A percentile compares a stretch with the other conserved stretches of the same genome.
These are phyloP conservation scores for Penicillium digitatum DNA, from an alignment of 2,329 filamentous ascomycete genomes.

Conservation along the genomic window DNA sequence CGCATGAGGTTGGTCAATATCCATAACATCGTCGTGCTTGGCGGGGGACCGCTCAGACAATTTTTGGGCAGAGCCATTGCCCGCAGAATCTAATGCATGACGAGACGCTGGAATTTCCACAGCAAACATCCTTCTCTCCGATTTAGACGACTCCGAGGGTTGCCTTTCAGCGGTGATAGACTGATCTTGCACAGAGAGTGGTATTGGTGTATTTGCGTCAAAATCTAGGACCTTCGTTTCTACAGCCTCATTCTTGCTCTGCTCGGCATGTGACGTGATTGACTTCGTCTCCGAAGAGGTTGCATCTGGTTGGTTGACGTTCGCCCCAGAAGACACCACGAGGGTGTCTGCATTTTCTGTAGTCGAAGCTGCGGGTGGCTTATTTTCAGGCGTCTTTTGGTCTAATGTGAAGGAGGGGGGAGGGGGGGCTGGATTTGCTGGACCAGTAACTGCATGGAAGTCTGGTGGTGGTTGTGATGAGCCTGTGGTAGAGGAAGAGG, in stretches of 20 bases:
- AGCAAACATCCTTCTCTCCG: background rate
- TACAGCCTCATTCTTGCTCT: background rate
- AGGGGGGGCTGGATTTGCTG: background rate
- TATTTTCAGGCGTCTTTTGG: background rate
- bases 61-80: background rate
- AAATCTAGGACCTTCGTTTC: background rate
- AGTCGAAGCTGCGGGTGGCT: background rate
- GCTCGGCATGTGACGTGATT: background rate
- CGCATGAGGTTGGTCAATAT: conserved; percentile 14
- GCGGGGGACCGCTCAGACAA: background rate
- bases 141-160: background rate
- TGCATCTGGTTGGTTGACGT: background rate
- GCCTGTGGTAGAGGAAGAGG: background rate
- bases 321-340: background rate
- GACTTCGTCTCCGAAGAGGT: background rate
- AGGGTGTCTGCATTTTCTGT: background rate
- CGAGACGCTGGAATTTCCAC: conserved; percentile 3
- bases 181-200: background rate
- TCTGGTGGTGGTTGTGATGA: conserved; percentile 1
- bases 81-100: background rate
- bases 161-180: background rate
- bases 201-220: background rate
- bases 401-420: background rate
- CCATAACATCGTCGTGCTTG: conserved; percentile 13
- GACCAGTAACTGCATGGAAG: background rate